Conservation (phyloP, 2,329 filamentous ascomycete genomes). For the Sclerotiophoma versabilis region DNA sequence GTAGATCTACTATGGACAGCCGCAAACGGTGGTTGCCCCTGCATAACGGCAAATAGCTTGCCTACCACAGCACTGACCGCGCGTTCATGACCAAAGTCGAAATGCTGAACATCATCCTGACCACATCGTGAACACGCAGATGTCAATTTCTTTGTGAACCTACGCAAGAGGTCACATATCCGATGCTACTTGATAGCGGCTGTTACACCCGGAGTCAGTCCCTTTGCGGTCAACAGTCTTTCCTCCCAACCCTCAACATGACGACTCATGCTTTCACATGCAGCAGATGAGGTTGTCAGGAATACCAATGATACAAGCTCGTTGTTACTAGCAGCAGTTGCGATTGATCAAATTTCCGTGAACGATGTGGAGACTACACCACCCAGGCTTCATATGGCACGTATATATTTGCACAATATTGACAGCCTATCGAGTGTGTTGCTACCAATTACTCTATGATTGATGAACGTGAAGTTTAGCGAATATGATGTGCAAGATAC, state of each 20-base stretch:
- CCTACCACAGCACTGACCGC: not conserved
- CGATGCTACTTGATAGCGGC: constrained; percentile 8
- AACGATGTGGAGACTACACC: not conserved
- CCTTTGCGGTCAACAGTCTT: constrained; percentile 1
- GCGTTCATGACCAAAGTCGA: not conserved
- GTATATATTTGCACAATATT: not conserved
- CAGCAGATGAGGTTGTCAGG: not conserved
- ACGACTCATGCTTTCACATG: constrained; percentile 14
- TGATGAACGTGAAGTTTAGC: not conserved
- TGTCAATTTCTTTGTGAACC: not conserved
- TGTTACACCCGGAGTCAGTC: constrained; percentile 1
- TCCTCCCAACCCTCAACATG: constrained; percentile 1
- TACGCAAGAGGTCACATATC: constrained; percentile 6
- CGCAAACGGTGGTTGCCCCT: constrained; percentile 11
- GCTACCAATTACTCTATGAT: not conserved
- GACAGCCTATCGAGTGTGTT: not conserved
- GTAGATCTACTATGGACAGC: constrained; percentile 16
- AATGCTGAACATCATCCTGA: not conserved
- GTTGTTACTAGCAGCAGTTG: not conserved
- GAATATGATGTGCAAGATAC: not conserved
- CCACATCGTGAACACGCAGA: not conserved
- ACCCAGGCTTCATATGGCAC: not conserved
- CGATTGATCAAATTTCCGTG: not conserved
- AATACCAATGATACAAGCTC: not conserved
- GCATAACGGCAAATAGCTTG: constrained; percentile 14